These are phyloP conservation scores for Paracoccidioides brasiliensis DNA, from an alignment of 2,329 filamentous ascomycete genomes.

Conservation along the genomic window DNA sequence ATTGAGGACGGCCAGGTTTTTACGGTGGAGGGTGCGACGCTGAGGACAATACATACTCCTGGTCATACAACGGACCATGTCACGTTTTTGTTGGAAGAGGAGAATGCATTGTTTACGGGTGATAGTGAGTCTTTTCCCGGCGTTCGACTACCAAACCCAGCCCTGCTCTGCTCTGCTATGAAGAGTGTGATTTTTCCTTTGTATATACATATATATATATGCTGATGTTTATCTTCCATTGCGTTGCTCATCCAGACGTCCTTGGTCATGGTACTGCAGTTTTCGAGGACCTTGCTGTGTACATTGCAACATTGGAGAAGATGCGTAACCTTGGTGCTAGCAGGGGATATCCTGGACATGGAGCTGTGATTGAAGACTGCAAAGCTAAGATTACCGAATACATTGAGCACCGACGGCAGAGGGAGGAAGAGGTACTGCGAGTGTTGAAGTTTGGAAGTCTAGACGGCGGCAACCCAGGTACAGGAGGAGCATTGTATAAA, in stretches of 20 bases:
- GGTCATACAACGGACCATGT: conserved; percentile 78
- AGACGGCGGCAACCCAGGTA: conserved; percentile 14
- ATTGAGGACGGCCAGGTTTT: conserved; percentile 46
- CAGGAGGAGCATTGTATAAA: conserved; percentile 18
- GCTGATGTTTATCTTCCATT: background rate
- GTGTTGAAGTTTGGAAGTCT: conserved; percentile 40
- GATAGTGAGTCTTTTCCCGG: conserved; percentile 42
- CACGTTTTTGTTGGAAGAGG: conserved; percentile 60
- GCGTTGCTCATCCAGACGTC: conserved; percentile 38
- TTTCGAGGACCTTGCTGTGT: conserved; percentile 61
- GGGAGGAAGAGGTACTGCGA: conserved; percentile 64
- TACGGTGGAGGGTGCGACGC: conserved; percentile 41
- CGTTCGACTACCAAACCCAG: too few species aligned
- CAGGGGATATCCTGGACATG: conserved; percentile 77
- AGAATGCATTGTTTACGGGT: conserved; percentile 75
- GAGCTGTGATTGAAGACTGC: conserved; percentile 61
- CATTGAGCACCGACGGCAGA: conserved; percentile 62
- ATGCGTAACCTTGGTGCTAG: conserved; percentile 52
- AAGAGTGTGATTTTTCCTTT: background rate
- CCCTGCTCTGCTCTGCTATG: background rate
- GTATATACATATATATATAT: background rate
- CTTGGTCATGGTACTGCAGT: conserved; percentile 77
- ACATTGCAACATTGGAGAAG: conserved; percentile 53
- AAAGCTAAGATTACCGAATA: conserved; percentile 65
- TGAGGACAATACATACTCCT: conserved; percentile 54